Percentiles rank a stretch among this genome's conserved stretches.
These are phyloP conservation scores for Glycine tomentella DNA, from an alignment of 306 rosid genomes.

Conservation along the genomic window DNA sequence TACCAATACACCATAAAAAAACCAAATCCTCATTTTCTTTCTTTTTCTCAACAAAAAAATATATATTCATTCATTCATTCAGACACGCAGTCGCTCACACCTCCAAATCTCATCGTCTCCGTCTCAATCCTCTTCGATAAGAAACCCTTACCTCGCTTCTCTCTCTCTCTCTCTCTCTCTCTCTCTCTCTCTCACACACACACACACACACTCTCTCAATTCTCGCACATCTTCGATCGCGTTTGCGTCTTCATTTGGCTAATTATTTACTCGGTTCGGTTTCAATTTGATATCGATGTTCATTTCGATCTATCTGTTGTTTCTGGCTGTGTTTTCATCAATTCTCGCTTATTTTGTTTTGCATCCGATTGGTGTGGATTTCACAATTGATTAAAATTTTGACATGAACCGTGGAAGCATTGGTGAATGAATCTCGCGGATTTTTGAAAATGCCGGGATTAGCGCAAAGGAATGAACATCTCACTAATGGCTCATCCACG, in stretches of 20 bases:
- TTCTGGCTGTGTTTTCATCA: slow-evolving; percentile 41
- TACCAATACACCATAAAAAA: slow-evolving; percentile 39
- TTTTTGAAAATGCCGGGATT: slow-evolving; percentile 87
- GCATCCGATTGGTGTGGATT: slow-evolving; percentile 46
- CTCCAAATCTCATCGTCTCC: slow-evolving; percentile 77
- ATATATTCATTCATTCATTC: slow-evolving; percentile 34
- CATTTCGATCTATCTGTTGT: slow-evolving; percentile 50
- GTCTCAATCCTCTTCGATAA: slow-evolving; percentile 38
- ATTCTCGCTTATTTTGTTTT: slow-evolving; percentile 35
- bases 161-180: slow-evolving; percentile 34
- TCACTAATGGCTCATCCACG: slow-evolving; percentile 67
- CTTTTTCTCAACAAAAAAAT: slow-evolving; percentile 44
- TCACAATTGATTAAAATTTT: slow-evolving; percentile 16
- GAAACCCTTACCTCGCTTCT: slow-evolving; percentile 50
- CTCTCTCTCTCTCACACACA: too few species aligned
- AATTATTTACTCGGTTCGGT: not conserved
- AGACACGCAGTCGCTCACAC: slow-evolving; percentile 54
- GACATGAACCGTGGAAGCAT: slow-evolving; percentile 47
- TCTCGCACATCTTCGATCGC: slow-evolving; percentile 33
- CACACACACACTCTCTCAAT: too few species aligned
- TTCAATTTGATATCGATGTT: slow-evolving; percentile 30
- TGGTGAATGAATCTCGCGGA: slow-evolving; percentile 54
- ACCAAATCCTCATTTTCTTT: slow-evolving; percentile 27
- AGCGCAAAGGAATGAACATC: slow-evolving; percentile 70
- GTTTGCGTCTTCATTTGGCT: slow-evolving; percentile 26